phyloP scores from a whole-genome alignment of 73 alveolate species.

The Uronychia setigera region DNA sequence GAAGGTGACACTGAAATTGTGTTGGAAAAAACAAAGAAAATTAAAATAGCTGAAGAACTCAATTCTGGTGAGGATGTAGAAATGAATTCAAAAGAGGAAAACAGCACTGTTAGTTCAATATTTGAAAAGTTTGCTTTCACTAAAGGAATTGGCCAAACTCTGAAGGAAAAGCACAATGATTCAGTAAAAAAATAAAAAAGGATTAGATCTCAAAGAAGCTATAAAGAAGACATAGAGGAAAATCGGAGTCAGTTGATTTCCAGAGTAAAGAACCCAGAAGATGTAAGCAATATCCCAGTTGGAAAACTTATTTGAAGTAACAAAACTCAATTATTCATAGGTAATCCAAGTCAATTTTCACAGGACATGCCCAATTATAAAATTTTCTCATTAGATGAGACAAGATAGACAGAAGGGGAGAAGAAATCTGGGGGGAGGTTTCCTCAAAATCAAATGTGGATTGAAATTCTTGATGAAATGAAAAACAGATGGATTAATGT shows the following conservation, averaged over 20 bases:
- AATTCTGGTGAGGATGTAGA: no score
- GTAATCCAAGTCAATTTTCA: neutral
- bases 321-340: no score
- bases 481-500: constrained; percentile 44
- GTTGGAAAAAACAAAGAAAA: no score
- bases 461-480: constrained; percentile 42
- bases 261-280: neutral
- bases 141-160: neutral
- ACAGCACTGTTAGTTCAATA: no score
- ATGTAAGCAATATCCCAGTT: neutral
- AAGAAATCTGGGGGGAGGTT: neutral
- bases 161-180: neutral
- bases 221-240: neutral
- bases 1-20: no score
- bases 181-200: neutral
- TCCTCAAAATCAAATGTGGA: constrained; percentile 2
- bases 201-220: neutral
- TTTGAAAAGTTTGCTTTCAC: neutral
- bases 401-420: neutral
- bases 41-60: no score
- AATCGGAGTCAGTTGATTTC: neutral
- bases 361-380: neutral
- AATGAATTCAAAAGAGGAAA: no score
- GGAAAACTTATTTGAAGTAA: neutral
- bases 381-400: neutral